phyloP scores from a whole-genome alignment of 1,284 basidiomycete genomes.

The Cryptococcus sp. region DNA sequence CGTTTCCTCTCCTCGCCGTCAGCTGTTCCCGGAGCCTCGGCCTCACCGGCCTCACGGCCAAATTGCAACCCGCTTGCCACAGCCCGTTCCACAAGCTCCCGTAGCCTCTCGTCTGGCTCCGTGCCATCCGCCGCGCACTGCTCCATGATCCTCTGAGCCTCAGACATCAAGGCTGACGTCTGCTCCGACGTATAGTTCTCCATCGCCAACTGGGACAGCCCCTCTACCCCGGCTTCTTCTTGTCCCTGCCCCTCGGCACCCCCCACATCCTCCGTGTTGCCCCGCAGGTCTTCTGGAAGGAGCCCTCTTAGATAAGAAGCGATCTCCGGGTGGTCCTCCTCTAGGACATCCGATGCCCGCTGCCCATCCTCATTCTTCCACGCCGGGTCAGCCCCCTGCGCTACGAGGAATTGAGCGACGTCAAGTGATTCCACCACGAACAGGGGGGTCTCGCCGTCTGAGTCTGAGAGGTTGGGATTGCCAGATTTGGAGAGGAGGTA shows the following conservation, averaged over 20 bases:
- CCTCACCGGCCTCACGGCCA: conserved; percentile 16
- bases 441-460: conserved; percentile 84
- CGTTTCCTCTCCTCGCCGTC: conserved; percentile 17
- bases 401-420: conserved; percentile 72
- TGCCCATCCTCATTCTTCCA: conserved; percentile 67
- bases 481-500: conserved; percentile 78
- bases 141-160: conserved; percentile 58
- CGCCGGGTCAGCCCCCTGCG: conserved; percentile 69
- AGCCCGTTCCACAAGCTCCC: conserved; percentile 42
- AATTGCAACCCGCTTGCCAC: conserved; percentile 38
- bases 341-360: conserved; percentile 70
- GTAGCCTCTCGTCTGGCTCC: conserved; percentile 43
- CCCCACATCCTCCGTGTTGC: neutral
- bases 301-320: conserved; percentile 62
- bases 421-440: conserved; percentile 81
- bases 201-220: conserved; percentile 62
- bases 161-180: conserved; percentile 64
- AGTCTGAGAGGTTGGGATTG: conserved; percentile 78
- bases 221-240: neutral
- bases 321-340: conserved; percentile 76
- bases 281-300: conserved; percentile 25
- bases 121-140: conserved; percentile 40
- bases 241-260: neutral
- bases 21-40: neutral
- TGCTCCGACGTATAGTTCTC: conserved; percentile 66